Evolutionary conservation across 2,329 filamentous ascomycete genomes (phyloP).

Genomic region (Botrytis deweyae): DNA sequence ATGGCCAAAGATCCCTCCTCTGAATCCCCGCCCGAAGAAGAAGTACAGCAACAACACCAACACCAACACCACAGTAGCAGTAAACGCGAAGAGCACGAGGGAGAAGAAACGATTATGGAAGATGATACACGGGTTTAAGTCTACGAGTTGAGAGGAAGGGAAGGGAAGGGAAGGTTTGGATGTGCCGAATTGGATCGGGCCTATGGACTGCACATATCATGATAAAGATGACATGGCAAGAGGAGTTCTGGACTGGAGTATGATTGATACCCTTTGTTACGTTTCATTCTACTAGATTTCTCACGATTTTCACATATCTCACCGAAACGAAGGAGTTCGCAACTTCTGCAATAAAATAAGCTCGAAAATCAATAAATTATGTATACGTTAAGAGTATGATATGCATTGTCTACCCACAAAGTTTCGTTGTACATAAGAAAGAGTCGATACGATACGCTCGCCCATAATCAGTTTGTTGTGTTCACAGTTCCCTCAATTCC

Average conservation of each 20-base stretch:
- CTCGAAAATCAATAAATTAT: slow-evolving; percentile 1
- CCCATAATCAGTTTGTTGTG: slow-evolving; percentile 20
- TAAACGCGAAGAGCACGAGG: slow-evolving; percentile 26
- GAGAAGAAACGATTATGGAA: slow-evolving; percentile 23
- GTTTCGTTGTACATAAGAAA: slow-evolving; percentile 40
- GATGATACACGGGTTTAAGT: not conserved
- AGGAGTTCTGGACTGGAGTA: slow-evolving; percentile 29
- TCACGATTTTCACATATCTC: not conserved
- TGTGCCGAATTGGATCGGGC: not conserved
- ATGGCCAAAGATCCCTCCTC: slow-evolving; percentile 64
- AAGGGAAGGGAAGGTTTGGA: not conserved
- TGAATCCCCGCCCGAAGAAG: slow-evolving; percentile 33
- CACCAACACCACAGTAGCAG: not conserved
- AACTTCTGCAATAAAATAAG: not conserved
- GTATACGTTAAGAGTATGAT: slow-evolving; percentile 21
- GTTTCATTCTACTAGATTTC: slow-evolving; percentile 8
- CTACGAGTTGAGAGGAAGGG: slow-evolving; percentile 16
- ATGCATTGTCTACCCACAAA: slow-evolving; percentile 41
- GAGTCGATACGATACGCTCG: slow-evolving; percentile 10
- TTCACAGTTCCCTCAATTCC: slow-evolving; percentile 19
- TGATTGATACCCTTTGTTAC: slow-evolving; percentile 35
- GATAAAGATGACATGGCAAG: not conserved
- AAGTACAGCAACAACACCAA: not conserved
- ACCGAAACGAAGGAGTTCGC: not conserved
- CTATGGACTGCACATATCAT: not conserved